Percentiles rank a stretch among this genome's conserved stretches.
phyloP scores from a whole-genome alignment of 257 asterid genomes.

The Solanum pennellii region DNA sequence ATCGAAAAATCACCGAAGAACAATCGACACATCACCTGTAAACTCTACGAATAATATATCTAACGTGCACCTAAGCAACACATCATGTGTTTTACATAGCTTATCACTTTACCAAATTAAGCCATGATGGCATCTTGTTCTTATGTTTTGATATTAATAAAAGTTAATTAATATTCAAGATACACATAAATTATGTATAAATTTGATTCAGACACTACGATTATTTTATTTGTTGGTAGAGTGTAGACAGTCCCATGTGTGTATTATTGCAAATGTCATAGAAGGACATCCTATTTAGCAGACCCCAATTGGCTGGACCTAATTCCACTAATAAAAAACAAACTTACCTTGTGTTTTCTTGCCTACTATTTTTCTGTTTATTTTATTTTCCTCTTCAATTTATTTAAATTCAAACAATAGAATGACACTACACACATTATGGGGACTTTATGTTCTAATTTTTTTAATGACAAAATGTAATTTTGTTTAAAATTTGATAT shows the following conservation, averaged over 20 bases:
- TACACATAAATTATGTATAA: neutral
- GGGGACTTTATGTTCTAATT: neutral
- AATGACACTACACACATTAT: neutral
- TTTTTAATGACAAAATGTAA: neutral
- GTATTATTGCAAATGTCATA: constrained; percentile 2
- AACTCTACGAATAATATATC: neutral
- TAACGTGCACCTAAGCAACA: neutral
- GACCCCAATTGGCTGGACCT: constrained; percentile 3
- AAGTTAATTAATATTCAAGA: too few relatives aligned
- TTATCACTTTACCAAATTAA: neutral
- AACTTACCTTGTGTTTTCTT: neutral
- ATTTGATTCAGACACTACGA: neutral
- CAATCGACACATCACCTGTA: neutral
- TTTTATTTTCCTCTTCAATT: neutral
- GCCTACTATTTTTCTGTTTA: neutral
- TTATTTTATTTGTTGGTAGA: neutral
- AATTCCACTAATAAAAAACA: neutral
- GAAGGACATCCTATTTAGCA: constrained; percentile 7
- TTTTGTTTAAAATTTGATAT: neutral
- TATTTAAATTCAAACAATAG: neutral
- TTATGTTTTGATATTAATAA: neutral
- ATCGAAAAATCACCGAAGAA: neutral
- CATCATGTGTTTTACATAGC: neutral
- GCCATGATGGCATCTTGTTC: neutral
- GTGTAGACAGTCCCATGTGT: constrained; percentile 1